Evolutionary conservation across 2,329 filamentous ascomycete species (phyloP).

Genomic region (Parastagonospora avenae): DNA sequence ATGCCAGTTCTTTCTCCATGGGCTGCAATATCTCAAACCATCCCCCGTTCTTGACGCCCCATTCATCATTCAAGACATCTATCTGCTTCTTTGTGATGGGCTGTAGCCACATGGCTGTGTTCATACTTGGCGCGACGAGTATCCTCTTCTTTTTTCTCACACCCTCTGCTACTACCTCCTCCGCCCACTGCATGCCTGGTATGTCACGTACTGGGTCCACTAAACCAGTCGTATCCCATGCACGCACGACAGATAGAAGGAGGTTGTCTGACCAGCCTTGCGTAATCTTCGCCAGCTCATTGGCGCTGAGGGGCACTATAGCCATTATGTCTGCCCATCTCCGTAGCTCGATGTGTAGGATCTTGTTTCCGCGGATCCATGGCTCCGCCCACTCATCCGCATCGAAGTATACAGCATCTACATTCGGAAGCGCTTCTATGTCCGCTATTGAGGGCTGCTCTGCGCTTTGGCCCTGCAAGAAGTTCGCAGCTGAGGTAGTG

Average conservation of each 20-base stretch:
- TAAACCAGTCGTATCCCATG: constrained; percentile 74
- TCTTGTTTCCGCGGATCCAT: constrained; percentile 78
- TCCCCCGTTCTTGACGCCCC: constrained; percentile 59
- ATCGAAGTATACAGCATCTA: constrained; percentile 82
- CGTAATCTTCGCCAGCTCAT: constrained; percentile 82
- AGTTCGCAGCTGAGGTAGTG: constrained; percentile 73
- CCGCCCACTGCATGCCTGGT: constrained; percentile 26
- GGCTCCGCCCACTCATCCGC: constrained; percentile 82
- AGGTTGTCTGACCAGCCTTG: constrained; percentile 79
- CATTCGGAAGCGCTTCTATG: constrained; percentile 67
- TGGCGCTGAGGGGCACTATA: constrained; percentile 81
- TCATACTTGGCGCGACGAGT: constrained; percentile 82
- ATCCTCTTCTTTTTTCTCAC: constrained; percentile 61
- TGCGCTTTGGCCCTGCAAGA: constrained; percentile 73
- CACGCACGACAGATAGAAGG: constrained; percentile 73
- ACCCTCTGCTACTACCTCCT: constrained; percentile 15
- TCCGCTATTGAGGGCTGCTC: constrained; percentile 75
- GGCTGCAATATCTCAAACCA: constrained; percentile 76
- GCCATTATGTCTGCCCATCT: constrained; percentile 81
- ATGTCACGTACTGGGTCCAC: constrained; percentile 38
- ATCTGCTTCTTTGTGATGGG: constrained; percentile 79
- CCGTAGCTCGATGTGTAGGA: constrained; percentile 88
- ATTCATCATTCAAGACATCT: constrained; percentile 71
- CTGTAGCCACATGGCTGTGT: constrained; percentile 88
- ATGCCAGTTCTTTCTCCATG: constrained; percentile 78